Evolutionary conservation across 2,329 filamentous ascomycete genomes (phyloP), one percentile per base, ranked within the genome.

Genomic region (Beauveria asiatica): DNA sequence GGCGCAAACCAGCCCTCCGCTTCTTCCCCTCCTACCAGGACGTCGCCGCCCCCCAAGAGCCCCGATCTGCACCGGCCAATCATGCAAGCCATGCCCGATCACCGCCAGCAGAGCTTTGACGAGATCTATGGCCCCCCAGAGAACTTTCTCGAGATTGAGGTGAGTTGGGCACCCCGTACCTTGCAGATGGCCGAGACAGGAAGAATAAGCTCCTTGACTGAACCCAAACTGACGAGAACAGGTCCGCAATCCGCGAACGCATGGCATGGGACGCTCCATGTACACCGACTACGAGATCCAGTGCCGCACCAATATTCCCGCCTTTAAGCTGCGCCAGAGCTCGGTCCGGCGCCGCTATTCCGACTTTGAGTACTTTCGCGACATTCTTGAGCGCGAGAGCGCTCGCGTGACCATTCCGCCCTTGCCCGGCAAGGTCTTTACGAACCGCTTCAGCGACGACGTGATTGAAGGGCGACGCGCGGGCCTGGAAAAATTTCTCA

Each of bases 251-350:
- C 94, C 94, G 39, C 88, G 92, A 76, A 96, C 92, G 30, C 91
- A 96, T 75, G 94, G 95, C 73, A 92, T 94, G 70, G 93, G 92
- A 65, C 90, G 94, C 67, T 85, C 86, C 78, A 96, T 96, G 92
- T 97, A 97, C 80, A 99, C 94, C 59, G 94, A 95, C 76, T 99
- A 97, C 81, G 92, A 97, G 76, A 97, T 99, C 71, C 83, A 96
- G 68, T 96, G 94, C 80, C 88, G 90, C 69, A 99, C 94, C 76
- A 99, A 99, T 78, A 99, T 99, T 72, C 94, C 94, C 61, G 92
- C 94, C 68, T 99, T 99, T 83, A 97, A 97, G 80, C 86, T 97
- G 68, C 91, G 92, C 66, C 84, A 89, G 72, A 92, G 87, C 65
- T 85, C 86, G 67, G 94, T 99, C 64, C 91, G 92, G 67, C 87